Evolutionary conservation across 129 eudicot genomes (phyloP).

Genomic region (Flaveria linearis): DNA sequence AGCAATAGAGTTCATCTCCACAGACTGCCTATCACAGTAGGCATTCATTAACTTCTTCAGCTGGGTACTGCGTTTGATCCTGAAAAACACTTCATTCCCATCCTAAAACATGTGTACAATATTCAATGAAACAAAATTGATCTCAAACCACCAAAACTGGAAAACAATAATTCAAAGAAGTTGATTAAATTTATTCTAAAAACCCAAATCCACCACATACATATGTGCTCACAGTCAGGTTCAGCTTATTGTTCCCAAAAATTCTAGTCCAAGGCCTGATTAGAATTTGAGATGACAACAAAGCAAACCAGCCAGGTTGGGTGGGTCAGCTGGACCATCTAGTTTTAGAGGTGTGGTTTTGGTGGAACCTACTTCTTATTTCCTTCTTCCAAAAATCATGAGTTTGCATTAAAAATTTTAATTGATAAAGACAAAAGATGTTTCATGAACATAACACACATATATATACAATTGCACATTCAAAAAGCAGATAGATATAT

Average conservation of each 20-base stretch:
- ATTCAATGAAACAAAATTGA: background rate
- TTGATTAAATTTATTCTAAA: background rate
- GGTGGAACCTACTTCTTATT: background rate
- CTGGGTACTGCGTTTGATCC: conserved; percentile 72
- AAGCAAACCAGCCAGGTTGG: background rate
- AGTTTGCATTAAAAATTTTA: background rate
- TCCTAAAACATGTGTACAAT: background rate
- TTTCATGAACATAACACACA: background rate
- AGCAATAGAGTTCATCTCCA: conserved; percentile 54
- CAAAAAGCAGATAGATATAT: background rate
- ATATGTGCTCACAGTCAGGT: background rate
- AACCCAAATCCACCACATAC: background rate
- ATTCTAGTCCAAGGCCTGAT: background rate
- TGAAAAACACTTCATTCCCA: conserved; percentile 71
- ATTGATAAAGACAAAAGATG: background rate
- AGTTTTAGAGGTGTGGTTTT: background rate
- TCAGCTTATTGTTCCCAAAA: background rate
- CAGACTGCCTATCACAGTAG: conserved; percentile 63
- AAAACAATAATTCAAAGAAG: background rate
- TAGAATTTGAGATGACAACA: background rate
- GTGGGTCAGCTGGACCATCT: background rate
- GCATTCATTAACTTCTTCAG: conserved; percentile 66
- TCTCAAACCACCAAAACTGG: background rate
- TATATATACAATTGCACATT: background rate
- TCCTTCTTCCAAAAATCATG: no score